A percentile compares a stretch with the other conserved stretches of the same genome.
These are phyloP conservation scores for Clonostachys sp. DNA, from an alignment of 2,329 filamentous ascomycete species.

Conservation along the genomic window DNA sequence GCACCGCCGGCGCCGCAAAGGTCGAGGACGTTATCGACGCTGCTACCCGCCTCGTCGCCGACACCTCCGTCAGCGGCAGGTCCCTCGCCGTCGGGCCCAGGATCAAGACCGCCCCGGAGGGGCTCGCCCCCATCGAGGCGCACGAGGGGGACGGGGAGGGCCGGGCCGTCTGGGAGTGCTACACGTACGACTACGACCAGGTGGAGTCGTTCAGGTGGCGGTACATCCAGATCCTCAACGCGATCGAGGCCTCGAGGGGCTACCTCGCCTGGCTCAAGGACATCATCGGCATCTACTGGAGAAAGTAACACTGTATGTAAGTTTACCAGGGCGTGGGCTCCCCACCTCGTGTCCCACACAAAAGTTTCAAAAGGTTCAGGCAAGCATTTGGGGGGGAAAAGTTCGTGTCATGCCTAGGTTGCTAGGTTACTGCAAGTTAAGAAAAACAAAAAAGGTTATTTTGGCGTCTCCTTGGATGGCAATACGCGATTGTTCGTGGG, in stretches of 20 bases:
- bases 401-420: too few species aligned
- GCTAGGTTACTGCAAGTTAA: too few species aligned
- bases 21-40: conserved; percentile 60
- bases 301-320: too few species aligned
- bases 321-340: too few species aligned
- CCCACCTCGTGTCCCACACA: too few species aligned
- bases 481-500: too few species aligned
- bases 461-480: too few species aligned
- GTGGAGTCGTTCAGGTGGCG: conserved; percentile 51
- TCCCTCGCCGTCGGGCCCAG: conserved; percentile 54
- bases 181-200: conserved; percentile 52
- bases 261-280: conserved; percentile 44
- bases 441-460: too few species aligned
- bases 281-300: conserved; percentile 1
- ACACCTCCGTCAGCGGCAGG: conserved; percentile 51
- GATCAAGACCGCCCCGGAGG: conserved; percentile 29
- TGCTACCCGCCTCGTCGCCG: conserved; percentile 55
- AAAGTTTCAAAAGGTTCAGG: too few species aligned
- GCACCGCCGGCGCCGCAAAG: conserved; percentile 40
- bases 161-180: conserved; percentile 54
- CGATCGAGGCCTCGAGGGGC: conserved; percentile 39
- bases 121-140: conserved; percentile 13
- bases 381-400: too few species aligned
- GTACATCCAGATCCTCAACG: conserved; percentile 49
- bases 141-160: conserved; percentile 32